Evolutionary conservation across 805 yeast species (phyloP), one percentile per base, ranked within the genome.

Genomic region (Barnettozyma sp.): DNA sequence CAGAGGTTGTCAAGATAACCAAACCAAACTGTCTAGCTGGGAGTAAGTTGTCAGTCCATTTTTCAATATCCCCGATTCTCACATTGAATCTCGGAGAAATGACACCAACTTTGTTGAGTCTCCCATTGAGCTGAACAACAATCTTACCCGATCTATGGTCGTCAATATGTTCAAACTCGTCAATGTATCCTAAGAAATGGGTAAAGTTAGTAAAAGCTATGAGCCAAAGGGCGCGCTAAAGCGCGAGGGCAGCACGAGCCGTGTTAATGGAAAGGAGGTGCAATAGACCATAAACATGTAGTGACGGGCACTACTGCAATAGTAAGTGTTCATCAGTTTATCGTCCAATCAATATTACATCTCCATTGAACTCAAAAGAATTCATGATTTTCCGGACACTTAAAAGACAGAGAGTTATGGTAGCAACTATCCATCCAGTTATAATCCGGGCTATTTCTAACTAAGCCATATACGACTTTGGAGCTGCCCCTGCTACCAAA

Each of bases 21-120:
- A 70, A 87, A 74, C 97, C 97, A 63, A 88, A 88, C 73, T 88
- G 97, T 82, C 97, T 86, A 54, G 97, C 94, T 68, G 97, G 97
- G 63, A 88, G 76, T 65, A 88, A 81, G 83, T 87, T 86, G 69
- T 81, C 94, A 57, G 95, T 86, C 97, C 97, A 88, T 74, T 85
- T 87, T 76, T 88, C 97, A 55, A 88, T 81, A 68, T 88, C 97
- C 64, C 71, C 80, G 52, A 90, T 79, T 74, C 85, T 85, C 63
- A 88, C 88, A 79, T 88, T 88, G 79, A 86, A 88, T 77, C 97
- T 85, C 70, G 97, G 97, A 47, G 94, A 84, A 66, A 88, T 88
- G 46, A 90, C 97, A 75, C 97, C 97, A 68, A 92, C 86, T 76
- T 88, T 90, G 94, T 86, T 87, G 63, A 87, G 78, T 76, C 97